Base-by-base conservation (phyloP, 2,329 filamentous ascomycete genomes). In the Ceratocystis lukuohia region DNA sequence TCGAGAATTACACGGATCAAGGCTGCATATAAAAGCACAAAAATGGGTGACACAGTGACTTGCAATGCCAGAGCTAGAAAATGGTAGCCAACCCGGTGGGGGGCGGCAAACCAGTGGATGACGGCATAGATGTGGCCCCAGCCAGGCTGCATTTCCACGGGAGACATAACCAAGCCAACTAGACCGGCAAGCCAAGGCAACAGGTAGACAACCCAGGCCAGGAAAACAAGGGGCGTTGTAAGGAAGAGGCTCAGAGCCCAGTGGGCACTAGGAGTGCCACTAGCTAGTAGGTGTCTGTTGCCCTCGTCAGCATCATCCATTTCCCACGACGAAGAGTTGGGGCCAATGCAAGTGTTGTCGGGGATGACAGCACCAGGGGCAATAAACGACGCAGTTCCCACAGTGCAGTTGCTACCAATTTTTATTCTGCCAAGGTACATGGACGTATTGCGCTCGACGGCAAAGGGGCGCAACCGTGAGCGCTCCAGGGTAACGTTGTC, bases 311-410 rank as follows among this genome's bases (percentile, higher is more conserved):
- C 77, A 68, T 80, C 79, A 25, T 76, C 71, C 28, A 78, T 72
- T 70, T 84, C 82, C 80, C 81, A 83, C 70, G 80, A 83, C 0
- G 81, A 83, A 0, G 81, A 82, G 71, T 83, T 84, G 6, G 80
- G 76, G 0, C 82, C 82, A 30, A 84, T 79, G 72, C 79, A 83
- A 2, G 78, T 78, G 67, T 78, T 74, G 4, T 78, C 75, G 0
- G 80, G 80, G 1, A 84, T 69, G 5, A 69, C 72, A 0, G 80
- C 76, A 0, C 82, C 82, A 1, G 82, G 76, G 0, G 81, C 79
- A 2, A 84, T 72, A 57, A 81, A 77, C 0, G 80, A 79, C 2
- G 77, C 75, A 2, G 78, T 69, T 5, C 82, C 81, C 3, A 84
- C 74, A 1, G 75, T 78, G 8, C 76, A 75, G 59, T 80, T 77